A percentile compares a stretch with the other conserved stretches of the same genome.
These are phyloP conservation scores for Salvia hispanica DNA, from an alignment of 257 asterid genomes.

Conservation along the genomic window DNA sequence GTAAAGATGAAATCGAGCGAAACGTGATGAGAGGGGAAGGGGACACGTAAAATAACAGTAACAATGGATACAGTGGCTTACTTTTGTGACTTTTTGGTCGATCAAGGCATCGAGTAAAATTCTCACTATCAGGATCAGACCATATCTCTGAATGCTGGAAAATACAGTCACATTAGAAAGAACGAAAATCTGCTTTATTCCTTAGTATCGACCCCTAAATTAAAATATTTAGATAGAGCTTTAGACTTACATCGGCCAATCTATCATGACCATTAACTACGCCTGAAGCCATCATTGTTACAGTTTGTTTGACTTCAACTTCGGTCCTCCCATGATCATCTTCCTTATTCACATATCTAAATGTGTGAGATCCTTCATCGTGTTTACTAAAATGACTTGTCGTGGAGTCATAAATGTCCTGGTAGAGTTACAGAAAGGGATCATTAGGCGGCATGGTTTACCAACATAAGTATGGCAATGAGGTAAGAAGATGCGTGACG, in stretches of 20 bases:
- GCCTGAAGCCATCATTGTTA: conserved; percentile 57
- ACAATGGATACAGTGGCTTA: conserved; percentile 36
- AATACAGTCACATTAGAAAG: conserved; percentile 28
- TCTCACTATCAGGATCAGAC: conserved; percentile 82
- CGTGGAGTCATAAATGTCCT: conserved; percentile 57
- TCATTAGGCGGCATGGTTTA: conserved; percentile 1
- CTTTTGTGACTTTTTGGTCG: conserved; percentile 71
- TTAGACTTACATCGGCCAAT: conserved; percentile 53
- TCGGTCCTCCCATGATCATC: conserved; percentile 40
- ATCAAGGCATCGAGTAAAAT: conserved; percentile 79
- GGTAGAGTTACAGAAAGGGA: conserved; percentile 32
- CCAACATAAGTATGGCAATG: conserved; percentile 13
- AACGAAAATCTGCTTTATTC: conserved; percentile 16
- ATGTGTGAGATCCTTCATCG: conserved; percentile 48
- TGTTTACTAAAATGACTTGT: conserved; percentile 44
- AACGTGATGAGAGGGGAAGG: conserved; percentile 12
- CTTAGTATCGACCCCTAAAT: conserved; percentile 1
- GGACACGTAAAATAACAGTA: not conserved
- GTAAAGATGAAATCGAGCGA: not conserved
- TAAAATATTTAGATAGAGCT: conserved; percentile 18
- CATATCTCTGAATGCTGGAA: conserved; percentile 82
- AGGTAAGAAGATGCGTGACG: not conserved
- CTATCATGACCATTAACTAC: conserved; percentile 45
- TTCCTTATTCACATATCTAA: conserved; percentile 43
- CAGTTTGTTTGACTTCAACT: conserved; percentile 53